These are phyloP conservation scores for Sporothrix protearum DNA, from an alignment of 2,329 filamentous ascomycete species.

Conservation along the genomic window DNA sequence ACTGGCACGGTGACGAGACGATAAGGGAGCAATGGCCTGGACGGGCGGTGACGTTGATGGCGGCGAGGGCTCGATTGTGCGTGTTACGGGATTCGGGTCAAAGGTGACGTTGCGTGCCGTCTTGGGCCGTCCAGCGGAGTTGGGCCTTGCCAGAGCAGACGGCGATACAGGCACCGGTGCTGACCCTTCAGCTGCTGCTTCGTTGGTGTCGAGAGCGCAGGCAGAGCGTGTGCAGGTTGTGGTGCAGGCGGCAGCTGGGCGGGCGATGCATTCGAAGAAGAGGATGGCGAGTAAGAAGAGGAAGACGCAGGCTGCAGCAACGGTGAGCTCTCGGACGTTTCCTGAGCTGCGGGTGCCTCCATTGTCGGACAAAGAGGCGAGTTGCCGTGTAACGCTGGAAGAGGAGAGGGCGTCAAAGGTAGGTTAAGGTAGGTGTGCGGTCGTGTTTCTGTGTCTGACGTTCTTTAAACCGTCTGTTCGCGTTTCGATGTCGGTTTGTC, in stretches of 20 bases:
- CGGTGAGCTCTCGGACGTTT: slow-evolving; percentile 29
- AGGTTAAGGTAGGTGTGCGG: too few species aligned
- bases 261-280: neutral
- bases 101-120: slow-evolving; percentile 69
- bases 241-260: neutral
- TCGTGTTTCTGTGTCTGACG: neutral
- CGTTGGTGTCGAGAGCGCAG: neutral
- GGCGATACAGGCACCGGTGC: slow-evolving; percentile 20
- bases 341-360: slow-evolving; percentile 14
- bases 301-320: slow-evolving; percentile 29
- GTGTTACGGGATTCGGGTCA: slow-evolving; percentile 64
- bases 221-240: neutral
- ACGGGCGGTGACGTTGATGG: slow-evolving; percentile 20
- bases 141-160: slow-evolving; percentile 25
- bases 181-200: neutral
- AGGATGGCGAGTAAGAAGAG: neutral
- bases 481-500: neutral
- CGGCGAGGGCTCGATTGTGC: slow-evolving; percentile 48
- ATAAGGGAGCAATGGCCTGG: slow-evolving; percentile 33
- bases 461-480: neutral
- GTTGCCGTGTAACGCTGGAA: neutral
- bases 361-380: slow-evolving; percentile 18
- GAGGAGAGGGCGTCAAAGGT: neutral
- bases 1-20: slow-evolving; percentile 28
- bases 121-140: slow-evolving; percentile 40